Conservation (phyloP, 768 basidiomycete genomes). For the Podaxis mareebaensis region DNA sequence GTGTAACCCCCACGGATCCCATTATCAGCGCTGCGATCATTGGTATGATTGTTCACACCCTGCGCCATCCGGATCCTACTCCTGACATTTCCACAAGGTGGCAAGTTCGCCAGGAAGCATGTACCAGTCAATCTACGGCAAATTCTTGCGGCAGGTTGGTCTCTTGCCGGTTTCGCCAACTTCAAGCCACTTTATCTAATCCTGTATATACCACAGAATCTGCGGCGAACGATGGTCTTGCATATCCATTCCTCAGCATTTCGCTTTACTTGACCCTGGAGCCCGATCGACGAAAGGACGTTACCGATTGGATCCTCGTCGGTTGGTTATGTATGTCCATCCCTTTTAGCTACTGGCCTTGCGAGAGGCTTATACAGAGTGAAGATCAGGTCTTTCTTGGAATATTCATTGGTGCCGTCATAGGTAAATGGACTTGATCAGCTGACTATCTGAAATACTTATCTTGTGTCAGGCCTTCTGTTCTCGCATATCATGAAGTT, state of each 20-base stretch:
- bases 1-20: slow-evolving; percentile 93
- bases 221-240: slow-evolving; percentile 94
- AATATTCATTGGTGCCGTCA: slow-evolving; percentile 60
- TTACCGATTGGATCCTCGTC: slow-evolving; percentile 84
- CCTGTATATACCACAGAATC: slow-evolving; percentile 51
- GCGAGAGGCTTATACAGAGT: not conserved
- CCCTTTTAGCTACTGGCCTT: not conserved
- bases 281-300: slow-evolving; percentile 54
- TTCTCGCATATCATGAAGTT: slow-evolving; percentile 70
- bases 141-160: slow-evolving; percentile 60
- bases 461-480: slow-evolving; percentile 43
- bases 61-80: not conserved
- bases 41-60: slow-evolving; percentile 35
- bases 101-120: slow-evolving; percentile 66
- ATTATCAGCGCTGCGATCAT: slow-evolving; percentile 87
- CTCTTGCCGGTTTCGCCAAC: too few species aligned
- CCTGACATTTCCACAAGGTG: slow-evolving; percentile 41
- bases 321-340: slow-evolving; percentile 72
- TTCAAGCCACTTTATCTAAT: not conserved
- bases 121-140: slow-evolving; percentile 78
- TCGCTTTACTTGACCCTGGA: slow-evolving; percentile 86
- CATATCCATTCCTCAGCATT: slow-evolving; percentile 88
- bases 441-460: not conserved
- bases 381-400: slow-evolving; percentile 84
- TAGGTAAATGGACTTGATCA: slow-evolving; percentile 32